phyloP scores from a whole-genome alignment of 805 yeast genomes.

The Kluyveromyces dobzhanskii region DNA sequence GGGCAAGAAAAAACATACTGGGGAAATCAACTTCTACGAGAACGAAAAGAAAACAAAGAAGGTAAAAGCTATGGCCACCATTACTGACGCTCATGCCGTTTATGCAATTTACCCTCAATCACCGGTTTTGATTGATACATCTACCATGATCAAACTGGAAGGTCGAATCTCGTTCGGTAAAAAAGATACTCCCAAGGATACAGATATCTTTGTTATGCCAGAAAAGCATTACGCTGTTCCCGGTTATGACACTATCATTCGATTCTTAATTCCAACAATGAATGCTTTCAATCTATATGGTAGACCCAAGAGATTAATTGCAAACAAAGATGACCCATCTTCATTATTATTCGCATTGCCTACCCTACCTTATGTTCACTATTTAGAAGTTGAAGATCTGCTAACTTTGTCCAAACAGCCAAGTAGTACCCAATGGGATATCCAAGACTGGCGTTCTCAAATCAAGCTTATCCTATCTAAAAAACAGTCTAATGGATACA shows the following conservation, averaged over 20 bases:
- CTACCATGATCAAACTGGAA: slow-evolving; percentile 83
- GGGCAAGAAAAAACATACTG: slow-evolving; percentile 35
- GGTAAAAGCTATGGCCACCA: slow-evolving; percentile 67
- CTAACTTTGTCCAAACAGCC: slow-evolving; percentile 31
- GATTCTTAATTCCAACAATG: slow-evolving; percentile 60
- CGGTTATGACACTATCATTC: slow-evolving; percentile 63
- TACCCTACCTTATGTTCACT: slow-evolving; percentile 59
- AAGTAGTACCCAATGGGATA: slow-evolving; percentile 43
- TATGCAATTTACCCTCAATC: slow-evolving; percentile 92
- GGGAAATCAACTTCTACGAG: slow-evolving; percentile 74
- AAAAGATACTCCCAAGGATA: slow-evolving; percentile 40
- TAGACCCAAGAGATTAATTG: slow-evolving; percentile 54
- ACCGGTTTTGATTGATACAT: slow-evolving; percentile 68
- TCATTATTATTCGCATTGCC: slow-evolving; percentile 69
- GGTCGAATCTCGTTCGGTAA: slow-evolving; percentile 62
- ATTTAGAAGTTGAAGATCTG: slow-evolving; percentile 53
- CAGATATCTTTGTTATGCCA: slow-evolving; percentile 52
- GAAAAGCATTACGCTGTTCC: slow-evolving; percentile 64
- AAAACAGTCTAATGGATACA: slow-evolving; percentile 53
- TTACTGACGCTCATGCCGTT: slow-evolving; percentile 58
- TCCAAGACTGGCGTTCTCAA: slow-evolving; percentile 49
- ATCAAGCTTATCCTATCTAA: slow-evolving; percentile 48
- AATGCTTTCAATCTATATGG: slow-evolving; percentile 69
- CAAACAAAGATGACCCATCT: slow-evolving; percentile 44
- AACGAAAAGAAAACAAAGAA: slow-evolving; percentile 68